phyloP scores from a whole-genome alignment of 2,329 filamentous ascomycete genomes.

The Curvularia sp. region DNA sequence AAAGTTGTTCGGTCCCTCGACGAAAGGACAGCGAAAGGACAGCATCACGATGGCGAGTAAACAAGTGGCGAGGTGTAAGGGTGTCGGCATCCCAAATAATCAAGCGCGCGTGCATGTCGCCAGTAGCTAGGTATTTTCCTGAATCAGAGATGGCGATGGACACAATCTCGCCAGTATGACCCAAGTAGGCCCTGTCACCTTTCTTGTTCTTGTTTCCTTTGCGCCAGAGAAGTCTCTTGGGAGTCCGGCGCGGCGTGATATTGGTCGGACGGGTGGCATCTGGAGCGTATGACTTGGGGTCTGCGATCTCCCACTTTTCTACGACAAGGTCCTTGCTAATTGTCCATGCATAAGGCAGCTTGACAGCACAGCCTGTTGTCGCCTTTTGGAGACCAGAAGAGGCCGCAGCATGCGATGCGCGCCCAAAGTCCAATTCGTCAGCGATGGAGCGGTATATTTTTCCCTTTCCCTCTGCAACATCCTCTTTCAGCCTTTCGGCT shows the following conservation, averaged over 20 bases:
- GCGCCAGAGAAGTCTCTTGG: constrained; percentile 67
- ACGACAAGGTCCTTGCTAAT: constrained; percentile 84
- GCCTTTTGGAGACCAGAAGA: constrained; percentile 78
- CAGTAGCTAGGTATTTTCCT: constrained; percentile 89
- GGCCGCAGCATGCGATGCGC: constrained; percentile 74
- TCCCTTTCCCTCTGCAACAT: constrained; percentile 90
- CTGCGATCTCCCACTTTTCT: constrained; percentile 88
- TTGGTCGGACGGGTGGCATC: constrained; percentile 42
- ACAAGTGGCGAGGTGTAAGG: constrained; percentile 79
- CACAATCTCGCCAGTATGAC: constrained; percentile 82
- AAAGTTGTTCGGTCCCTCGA: constrained; percentile 86
- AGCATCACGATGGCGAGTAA: constrained; percentile 89
- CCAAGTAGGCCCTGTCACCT: constrained; percentile 67
- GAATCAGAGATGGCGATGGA: constrained; percentile 86
- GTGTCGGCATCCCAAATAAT: constrained; percentile 87
- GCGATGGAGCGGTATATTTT: constrained; percentile 84
- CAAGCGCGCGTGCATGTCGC: constrained; percentile 81
- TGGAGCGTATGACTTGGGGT: constrained; percentile 45
- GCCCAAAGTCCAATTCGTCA: constrained; percentile 71
- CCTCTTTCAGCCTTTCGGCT: constrained; percentile 82
- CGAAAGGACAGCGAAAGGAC: constrained; percentile 87
- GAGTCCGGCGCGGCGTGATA: constrained; percentile 65
- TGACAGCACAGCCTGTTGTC: constrained; percentile 80
- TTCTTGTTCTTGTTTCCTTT: constrained; percentile 67
- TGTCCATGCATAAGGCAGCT: constrained; percentile 83